A percentile compares a stretch with the other conserved stretches of the same genome.
These are phyloP conservation scores for Russula lepida DNA, from an alignment of 768 basidiomycete species.

Conservation along the genomic window DNA sequence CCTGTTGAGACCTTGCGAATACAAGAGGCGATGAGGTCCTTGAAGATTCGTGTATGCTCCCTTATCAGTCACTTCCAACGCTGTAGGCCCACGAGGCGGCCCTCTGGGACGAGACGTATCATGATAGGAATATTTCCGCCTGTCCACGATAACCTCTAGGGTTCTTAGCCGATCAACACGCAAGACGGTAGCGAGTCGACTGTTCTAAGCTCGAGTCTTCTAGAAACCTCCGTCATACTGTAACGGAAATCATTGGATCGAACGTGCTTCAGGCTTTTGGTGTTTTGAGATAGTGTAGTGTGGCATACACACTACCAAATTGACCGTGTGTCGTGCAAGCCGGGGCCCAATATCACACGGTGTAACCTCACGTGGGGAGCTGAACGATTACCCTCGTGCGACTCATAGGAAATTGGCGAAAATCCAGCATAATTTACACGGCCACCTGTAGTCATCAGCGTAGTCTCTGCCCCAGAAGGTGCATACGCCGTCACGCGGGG, in stretches of 20 bases:
- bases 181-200: neutral
- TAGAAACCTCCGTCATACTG: neutral
- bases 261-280: neutral
- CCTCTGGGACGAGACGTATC: neutral
- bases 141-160: neutral
- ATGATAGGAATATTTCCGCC: neutral
- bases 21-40: constrained; percentile 64
- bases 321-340: neutral
- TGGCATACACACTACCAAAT: neutral
- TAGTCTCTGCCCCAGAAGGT: neutral
- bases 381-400: too few relatives aligned
- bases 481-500: neutral
- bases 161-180: neutral
- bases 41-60: neutral
- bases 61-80: neutral
- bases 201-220: neutral
- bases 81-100: neutral
- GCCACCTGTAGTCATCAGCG: neutral
- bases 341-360: neutral
- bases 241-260: neutral
- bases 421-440: neutral
- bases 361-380: neutral
- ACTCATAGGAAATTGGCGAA: neutral
- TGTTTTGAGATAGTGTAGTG: neutral
- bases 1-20: constrained; percentile 83